Conservation (phyloP, 2,329 filamentous ascomycete species). For the Aspergillus eucalypticola region DNA sequence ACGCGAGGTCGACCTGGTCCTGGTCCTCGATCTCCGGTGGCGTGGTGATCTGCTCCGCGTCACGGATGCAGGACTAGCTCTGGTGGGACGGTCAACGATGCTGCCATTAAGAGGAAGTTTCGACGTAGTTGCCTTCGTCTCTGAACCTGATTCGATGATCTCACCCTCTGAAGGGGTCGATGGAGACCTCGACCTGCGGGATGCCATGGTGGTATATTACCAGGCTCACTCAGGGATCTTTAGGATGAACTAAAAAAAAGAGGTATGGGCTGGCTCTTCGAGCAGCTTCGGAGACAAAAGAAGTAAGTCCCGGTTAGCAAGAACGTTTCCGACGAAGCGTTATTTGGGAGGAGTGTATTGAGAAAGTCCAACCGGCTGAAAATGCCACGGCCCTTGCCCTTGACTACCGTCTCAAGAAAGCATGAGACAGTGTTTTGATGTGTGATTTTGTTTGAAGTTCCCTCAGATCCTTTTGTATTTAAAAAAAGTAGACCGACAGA, state of each 20-base stretch:
- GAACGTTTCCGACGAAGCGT: slow-evolving; percentile 29
- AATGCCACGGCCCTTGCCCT: slow-evolving; percentile 31
- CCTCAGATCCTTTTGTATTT: background rate
- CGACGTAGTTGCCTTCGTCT: slow-evolving; percentile 82
- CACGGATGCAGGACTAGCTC: slow-evolving; percentile 59
- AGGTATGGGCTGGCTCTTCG: slow-evolving; percentile 21
- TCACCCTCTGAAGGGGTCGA: slow-evolving; percentile 83
- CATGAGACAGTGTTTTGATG: background rate
- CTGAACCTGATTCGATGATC: slow-evolving; percentile 72
- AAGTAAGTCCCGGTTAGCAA: slow-evolving; percentile 39
- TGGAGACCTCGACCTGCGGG: slow-evolving; percentile 50
- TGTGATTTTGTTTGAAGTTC: background rate
- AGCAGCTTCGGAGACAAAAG: slow-evolving; percentile 27
- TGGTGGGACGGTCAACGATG: slow-evolving; percentile 91
- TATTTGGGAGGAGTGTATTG: slow-evolving; percentile 33
- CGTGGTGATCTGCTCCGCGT: slow-evolving; percentile 58
- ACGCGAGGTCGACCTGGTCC: slow-evolving; percentile 33
- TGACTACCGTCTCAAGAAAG: slow-evolving; percentile 19
- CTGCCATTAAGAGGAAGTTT: slow-evolving; percentile 71
- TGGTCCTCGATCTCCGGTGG: slow-evolving; percentile 56
- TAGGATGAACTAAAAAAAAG: background rate
- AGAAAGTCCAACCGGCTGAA: slow-evolving; percentile 47
- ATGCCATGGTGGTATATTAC: slow-evolving; percentile 45
- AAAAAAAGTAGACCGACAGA: background rate
- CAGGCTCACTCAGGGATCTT: slow-evolving; percentile 1